Evolutionary conservation across 768 basidiomycete species (phyloP).

Genomic region (Pleurotus eryngii): DNA sequence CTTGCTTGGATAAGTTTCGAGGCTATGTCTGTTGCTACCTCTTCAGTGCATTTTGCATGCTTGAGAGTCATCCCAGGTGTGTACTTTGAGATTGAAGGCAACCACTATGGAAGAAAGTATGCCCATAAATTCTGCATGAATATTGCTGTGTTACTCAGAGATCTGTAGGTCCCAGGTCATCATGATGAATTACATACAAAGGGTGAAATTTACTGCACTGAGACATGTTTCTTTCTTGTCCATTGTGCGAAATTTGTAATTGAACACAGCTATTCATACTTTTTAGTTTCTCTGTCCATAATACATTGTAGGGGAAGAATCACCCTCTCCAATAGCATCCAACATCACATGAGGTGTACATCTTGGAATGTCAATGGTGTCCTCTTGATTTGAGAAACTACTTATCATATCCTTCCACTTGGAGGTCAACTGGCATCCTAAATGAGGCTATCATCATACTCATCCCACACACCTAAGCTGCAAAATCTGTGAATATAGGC

Average conservation of each 20-base stretch:
- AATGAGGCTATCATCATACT: conserved; percentile 12
- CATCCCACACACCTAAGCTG: conserved; percentile 36
- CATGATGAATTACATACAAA: conserved; percentile 31
- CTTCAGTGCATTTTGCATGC: conserved; percentile 42
- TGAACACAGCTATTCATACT: conserved; percentile 39
- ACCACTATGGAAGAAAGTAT: conserved; percentile 35
- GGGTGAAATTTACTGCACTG: conserved; percentile 33
- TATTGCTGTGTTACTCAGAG: conserved; percentile 41
- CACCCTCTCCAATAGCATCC: conserved; percentile 53
- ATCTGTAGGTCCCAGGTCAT: conserved; percentile 34
- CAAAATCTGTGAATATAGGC: conserved; percentile 42
- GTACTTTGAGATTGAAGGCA: conserved; percentile 41
- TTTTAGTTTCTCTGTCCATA: background rate
- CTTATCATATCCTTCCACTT: conserved; percentile 52
- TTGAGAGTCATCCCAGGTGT: conserved; percentile 35
- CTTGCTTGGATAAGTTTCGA: conserved; percentile 45
- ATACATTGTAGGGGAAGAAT: background rate
- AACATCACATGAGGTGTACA: conserved; percentile 50
- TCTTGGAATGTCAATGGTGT: conserved; percentile 43
- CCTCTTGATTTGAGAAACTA: conserved; percentile 34
- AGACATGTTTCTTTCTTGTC: conserved; percentile 43
- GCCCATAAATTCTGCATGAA: conserved; percentile 43
- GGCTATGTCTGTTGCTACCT: conserved; percentile 41
- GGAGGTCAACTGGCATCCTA: conserved; percentile 36
- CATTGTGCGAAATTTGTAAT: conserved; percentile 53